These are phyloP conservation scores for Botrytis hyacinthi DNA, from an alignment of 2,329 filamentous ascomycete species.

Conservation along the genomic window DNA sequence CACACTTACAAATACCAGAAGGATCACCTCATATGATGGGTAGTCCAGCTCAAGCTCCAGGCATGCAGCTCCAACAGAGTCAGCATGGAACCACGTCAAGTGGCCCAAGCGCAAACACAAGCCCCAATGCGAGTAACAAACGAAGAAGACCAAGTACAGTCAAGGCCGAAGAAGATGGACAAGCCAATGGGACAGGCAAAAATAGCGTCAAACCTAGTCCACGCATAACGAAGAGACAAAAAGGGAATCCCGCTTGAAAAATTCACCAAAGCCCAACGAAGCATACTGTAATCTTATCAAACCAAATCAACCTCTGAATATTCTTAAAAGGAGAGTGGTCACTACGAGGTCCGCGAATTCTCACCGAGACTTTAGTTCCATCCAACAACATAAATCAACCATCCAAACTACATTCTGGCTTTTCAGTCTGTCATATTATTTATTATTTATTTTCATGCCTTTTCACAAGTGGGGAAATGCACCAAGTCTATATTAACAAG, in stretches of 20 bases:
- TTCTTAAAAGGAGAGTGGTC: not conserved
- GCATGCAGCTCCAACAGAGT: constrained; percentile 66
- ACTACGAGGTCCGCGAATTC: not conserved
- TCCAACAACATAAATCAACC: not conserved
- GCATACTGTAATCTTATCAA: not conserved
- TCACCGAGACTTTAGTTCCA: not conserved
- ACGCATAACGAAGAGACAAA: constrained; percentile 42
- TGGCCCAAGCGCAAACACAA: constrained; percentile 64
- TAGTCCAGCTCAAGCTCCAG: constrained; percentile 60
- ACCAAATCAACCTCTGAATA: not conserved
- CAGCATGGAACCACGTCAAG: constrained; percentile 66
- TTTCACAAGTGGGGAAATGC: constrained; percentile 9
- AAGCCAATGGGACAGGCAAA: constrained; percentile 36
- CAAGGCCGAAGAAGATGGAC: constrained; percentile 40
- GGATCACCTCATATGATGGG: constrained; percentile 58
- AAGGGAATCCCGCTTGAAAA: constrained; percentile 33
- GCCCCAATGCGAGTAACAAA: constrained; percentile 42
- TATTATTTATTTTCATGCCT: constrained; percentile 1
- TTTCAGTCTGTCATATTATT: constrained; percentile 5
- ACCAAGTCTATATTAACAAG: constrained; percentile 12
- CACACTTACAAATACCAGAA: constrained; percentile 57
- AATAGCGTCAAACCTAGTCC: constrained; percentile 43
- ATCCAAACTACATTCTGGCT: not conserved
- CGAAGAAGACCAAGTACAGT: constrained; percentile 42
- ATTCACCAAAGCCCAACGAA: not conserved